Base-by-base conservation (phyloP, 306 rosid species). In the Echinosophora koreensis region DNA sequence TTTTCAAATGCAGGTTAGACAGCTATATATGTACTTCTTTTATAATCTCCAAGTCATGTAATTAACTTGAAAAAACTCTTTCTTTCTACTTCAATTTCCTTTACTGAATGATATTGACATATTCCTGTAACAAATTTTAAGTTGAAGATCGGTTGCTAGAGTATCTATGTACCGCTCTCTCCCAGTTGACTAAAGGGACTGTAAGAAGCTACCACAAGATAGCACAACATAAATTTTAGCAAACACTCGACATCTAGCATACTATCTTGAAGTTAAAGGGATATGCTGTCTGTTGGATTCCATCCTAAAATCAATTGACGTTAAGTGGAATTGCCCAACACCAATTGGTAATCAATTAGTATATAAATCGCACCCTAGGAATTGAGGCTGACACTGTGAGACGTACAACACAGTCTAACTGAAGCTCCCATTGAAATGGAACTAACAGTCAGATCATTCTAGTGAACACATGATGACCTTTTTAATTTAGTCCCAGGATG, bases 401-500 rank as follows among this genome's bases (percentile, higher is more conserved):
- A 22, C 22, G 22, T 22, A 22, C 22, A 22, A 22, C 22, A 22
- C 22, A 22, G 22, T 22, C 22, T 22, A 22, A 0, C 57, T 28
- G 10, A 42, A 73, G 28, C 17, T 27, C 55, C 57, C 65, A 63
- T 55, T 55, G 28, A 46, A 64, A 71, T 7, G 35, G 42, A 30
- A 62, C 55, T 49, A 71, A 30, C 18, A 63, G 8, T 59, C 38
- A 73, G 18, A 50, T 41, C 35, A 80, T 64, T 32, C 37, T 42
- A 39, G 61, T 12, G 38, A 52, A 69, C 70, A 28, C 15, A 61
- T 62, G 15, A 10, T 22, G 63, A 11, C 56, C 61, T 15, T 22
- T 22, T 22, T 22, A 22, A 22, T 22, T 6, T 17, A n/a, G 37
- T 65, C 60, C 61, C 14, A 17, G 16, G 27, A 62, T 14, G 11